phyloP scores from a whole-genome alignment of 202 grass and related monocot species.

The Brachypodium distachyon region DNA sequence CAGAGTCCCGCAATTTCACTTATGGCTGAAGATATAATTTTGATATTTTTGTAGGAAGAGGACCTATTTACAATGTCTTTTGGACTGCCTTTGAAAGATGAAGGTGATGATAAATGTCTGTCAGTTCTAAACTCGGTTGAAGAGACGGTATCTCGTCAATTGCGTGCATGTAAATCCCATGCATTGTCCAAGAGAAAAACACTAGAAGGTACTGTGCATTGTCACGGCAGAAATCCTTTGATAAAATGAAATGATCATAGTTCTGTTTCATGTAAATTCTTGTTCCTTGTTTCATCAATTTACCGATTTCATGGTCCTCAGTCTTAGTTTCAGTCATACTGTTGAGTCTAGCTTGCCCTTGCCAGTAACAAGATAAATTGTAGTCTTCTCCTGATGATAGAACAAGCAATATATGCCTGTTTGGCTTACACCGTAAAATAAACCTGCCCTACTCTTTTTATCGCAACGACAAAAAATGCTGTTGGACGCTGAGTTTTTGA shows the following conservation, averaged over 20 bases:
- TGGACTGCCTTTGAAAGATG: slow-evolving; percentile 86
- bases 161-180: slow-evolving; percentile 77
- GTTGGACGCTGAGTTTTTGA: neutral
- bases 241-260: neutral
- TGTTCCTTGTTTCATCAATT: slow-evolving; percentile 5
- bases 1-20: slow-evolving; percentile 5
- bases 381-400: neutral
- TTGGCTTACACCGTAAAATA: neutral
- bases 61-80: slow-evolving; percentile 93
- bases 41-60: slow-evolving; percentile 66
- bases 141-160: slow-evolving; percentile 87
- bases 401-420: neutral
- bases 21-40: slow-evolving; percentile 9
- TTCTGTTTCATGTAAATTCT: neutral
- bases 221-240: neutral
- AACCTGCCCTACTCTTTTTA: no score
- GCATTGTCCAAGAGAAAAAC: slow-evolving; percentile 75
- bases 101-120: slow-evolving; percentile 74
- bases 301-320: neutral
- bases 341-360: slow-evolving; percentile 11
- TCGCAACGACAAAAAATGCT: neutral
- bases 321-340: slow-evolving; percentile 11
- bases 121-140: slow-evolving; percentile 85
- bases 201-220: slow-evolving; percentile 64
- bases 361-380: neutral